These are phyloP conservation scores for Vitis cinerea DNA, from an alignment of 164 flowering plant species.

Conservation along the genomic window DNA sequence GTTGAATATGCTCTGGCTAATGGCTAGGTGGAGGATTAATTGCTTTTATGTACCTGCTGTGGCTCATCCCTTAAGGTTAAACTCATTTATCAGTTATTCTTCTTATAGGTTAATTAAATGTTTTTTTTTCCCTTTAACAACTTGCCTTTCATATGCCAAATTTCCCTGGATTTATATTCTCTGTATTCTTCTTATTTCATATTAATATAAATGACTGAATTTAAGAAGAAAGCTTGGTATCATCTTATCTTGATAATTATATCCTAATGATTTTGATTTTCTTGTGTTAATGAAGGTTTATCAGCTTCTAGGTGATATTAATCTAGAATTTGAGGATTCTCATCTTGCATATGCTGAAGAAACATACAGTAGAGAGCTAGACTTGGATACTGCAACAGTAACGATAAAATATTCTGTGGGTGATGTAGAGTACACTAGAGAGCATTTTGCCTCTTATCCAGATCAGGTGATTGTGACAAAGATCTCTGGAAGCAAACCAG, in stretches of 20 bases:
- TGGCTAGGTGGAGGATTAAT: not conserved
- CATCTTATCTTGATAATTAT: not conserved
- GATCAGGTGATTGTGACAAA: slow-evolving; percentile 79
- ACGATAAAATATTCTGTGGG: slow-evolving; percentile 58
- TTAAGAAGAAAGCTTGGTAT: not conserved
- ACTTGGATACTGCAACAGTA: slow-evolving; percentile 80
- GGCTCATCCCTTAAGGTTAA: not conserved
- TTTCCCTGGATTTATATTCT: not conserved
- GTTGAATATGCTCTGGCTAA: not conserved
- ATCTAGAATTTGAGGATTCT: slow-evolving; percentile 74
- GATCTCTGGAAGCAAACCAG: slow-evolving; percentile 65
- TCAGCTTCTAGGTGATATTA: slow-evolving; percentile 88
- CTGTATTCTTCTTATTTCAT: not conserved
- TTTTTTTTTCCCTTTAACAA: no score
- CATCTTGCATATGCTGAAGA: slow-evolving; percentile 44
- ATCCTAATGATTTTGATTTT: slow-evolving; percentile 14
- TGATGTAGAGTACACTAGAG: slow-evolving; percentile 65
- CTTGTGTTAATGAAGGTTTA: slow-evolving; percentile 60
- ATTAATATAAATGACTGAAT: no score
- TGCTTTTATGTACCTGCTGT: not conserved
- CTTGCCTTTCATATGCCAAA: not conserved
- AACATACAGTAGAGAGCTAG: slow-evolving; percentile 77
- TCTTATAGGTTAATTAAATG: no score
- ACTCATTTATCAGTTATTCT: no score
- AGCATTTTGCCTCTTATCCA: slow-evolving; percentile 79